Evolutionary conservation across 2,329 filamentous ascomycete species (phyloP), one percentile per base, ranked within the genome.

Genomic region (Verticillium zaregamsianum): DNA sequence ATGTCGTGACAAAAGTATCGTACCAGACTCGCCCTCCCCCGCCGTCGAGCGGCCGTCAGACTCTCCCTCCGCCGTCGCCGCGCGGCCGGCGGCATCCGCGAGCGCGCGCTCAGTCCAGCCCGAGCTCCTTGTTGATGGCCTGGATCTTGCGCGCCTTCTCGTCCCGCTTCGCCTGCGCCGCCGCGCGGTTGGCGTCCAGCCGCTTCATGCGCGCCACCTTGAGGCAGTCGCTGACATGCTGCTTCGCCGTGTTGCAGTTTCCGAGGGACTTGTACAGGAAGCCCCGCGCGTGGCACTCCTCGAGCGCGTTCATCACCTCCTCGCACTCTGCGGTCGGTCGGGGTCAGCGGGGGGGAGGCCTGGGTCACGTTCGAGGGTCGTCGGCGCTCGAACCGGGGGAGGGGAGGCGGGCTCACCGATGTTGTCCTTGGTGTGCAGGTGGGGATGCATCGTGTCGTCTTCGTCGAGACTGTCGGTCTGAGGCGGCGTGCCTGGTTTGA

Each of bases 351-450:
- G 49, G 31, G 49, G 28, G 4, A 28, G 28, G 28, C 5, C 28
- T 1, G 28, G 28, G 28, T 5, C 28, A 5, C 28, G 28, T 28
- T 28, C 28, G 28, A 28, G 28, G 5, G 28, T 28, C 28, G 25
- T 25, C 25, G 25, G 25, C 25, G 25, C 25, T 25, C 25, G 25
- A 25, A 28, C 28, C 28, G 4, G 4, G 28, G 28, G 28, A 11
- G 45, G 45, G 9, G 17, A 25, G 32, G 33, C 15, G 15, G 17
- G 40, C 71, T 55, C 84, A 97, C 94, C 93, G 68, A 86, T 82
- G 69, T 96, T 96, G 73, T 97, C 90, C 74, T 95, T 92, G 32
- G 92, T 97, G 74, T 98, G 93, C 2, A 99, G 81, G 80, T 97
- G 94, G 60, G 95, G 96, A 91, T 99, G 95, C 95, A 99, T 99